Base-by-base conservation (phyloP, 75 land plant species). In the Chamaecyparis obtusa region DNA sequence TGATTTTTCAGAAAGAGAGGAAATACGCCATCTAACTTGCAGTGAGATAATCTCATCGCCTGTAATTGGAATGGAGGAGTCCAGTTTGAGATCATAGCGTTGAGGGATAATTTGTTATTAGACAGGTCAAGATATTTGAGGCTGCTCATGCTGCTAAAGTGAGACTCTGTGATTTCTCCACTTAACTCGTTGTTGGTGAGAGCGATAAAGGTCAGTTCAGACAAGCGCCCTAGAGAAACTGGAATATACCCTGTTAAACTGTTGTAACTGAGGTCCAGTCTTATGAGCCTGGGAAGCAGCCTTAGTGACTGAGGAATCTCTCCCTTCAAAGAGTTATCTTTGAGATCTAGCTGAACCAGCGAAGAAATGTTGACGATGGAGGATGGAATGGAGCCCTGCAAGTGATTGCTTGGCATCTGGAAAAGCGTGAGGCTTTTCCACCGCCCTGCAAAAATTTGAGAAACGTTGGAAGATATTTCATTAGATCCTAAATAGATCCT, bases 211-310 rank as follows among this genome's bases (percentile, higher is more conserved):
- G 39, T 35, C 39, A 75, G 17, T 75, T 75, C 14, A 75, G 82
- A 51, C 30, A 94, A 88, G 32, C 84, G 88, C 17, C 92, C 91
- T 49, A 94, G 85, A 9, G 93, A 91, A 24, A 85, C 30, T n/a
- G 95, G 95, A 11, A 94, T 90, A 7, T 84, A n/a, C 21, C 95
- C 95, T 14, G 94, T 93, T 36, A 94, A 86, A 16, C 91, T 89
- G 90, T 94, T 94, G 84, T 89, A 67, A 85, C 86, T 90, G 46
- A 94, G 88, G 72, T 90, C 91, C 83, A 94, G 84, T 84, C 89
- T 90, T 10, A 89, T 72, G 32, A 94, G 93, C 27, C 51, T 76
- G 71, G 67, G 89, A 49, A 94, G 87, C 44, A 89, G 85, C 9
- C 95, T 94, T 49, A 94, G 90, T 55, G 91, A 92, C 5, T 56